Base-by-base conservation (phyloP, 768 basidiomycete species). In the Neoboletus brunneissimus region DNA sequence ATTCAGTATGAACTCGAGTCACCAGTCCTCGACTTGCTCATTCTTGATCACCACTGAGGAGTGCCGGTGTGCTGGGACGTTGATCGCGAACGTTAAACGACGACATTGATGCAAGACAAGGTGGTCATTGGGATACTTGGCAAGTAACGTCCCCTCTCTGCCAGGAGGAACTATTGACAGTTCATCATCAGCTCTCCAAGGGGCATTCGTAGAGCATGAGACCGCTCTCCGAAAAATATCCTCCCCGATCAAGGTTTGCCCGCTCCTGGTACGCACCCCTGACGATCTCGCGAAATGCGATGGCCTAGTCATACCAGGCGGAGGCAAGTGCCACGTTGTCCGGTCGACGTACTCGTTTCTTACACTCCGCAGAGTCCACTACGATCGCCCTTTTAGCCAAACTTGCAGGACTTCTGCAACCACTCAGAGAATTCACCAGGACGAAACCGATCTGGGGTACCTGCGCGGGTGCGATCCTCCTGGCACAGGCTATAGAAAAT, bases 391-490 rank as follows among this genome's bases (percentile, higher is more conserved):
- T 91, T 48, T 78, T 88, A 20, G 91, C 85, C 29, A 80, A 80
- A 52, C 79, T 86, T 29, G 81, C 87, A 0, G 91, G 91, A 0
- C 80, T 98, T 40, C 69, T 94, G 16, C 84, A 88, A n/a, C 92
- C 91, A 8, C 77, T 98, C 5, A 79, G 82, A 37, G 78, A 82
- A 37, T 95, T 94, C 60, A 77, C 86, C n/a, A 76, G 76, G 60
- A 69, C 65, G 1, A 92, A 88, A 67, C 86, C 92, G 0, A 83
- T 94, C 3, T 98, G 94, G 94, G 95, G 95, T 3, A 97, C 94
- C 0, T 98, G 95, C 72, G 95, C 95, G 0, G 95, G 96, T 12
- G 94, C 94, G 40, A 97, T 98, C 51, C 76, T 98, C 20, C 81
- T 98, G 45, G 82, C 94, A 2, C 79, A 87, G 59, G 74, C 79